Percentiles rank a stretch among this genome's conserved stretches.
Conservation (phyloP, 345 rosid genomes). For the Litchi chinensis region DNA sequence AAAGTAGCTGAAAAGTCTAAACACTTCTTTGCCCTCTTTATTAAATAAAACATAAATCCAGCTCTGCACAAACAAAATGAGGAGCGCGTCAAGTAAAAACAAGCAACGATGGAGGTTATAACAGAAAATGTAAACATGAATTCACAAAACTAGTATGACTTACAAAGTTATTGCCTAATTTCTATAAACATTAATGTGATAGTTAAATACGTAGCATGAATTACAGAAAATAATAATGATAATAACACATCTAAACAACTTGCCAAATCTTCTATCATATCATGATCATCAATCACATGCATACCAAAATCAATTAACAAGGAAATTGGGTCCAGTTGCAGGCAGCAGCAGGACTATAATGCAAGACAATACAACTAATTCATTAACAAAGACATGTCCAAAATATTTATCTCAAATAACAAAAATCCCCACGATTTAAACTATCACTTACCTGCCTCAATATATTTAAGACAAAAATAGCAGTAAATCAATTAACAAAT, state of each 20-base stretch:
- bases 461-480: not conserved
- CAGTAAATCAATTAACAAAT: not conserved
- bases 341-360: not conserved
- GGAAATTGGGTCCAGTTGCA: not conserved
- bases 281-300: not conserved
- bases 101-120: not conserved
- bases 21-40: conserved; percentile 93
- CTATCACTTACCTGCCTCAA: not conserved
- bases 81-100: conserved; percentile 1
- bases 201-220: not conserved
- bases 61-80: conserved; percentile 57
- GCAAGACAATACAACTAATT: not conserved
- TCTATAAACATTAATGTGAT: not conserved
- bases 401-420: too few species aligned
- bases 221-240: not conserved
- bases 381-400: not conserved
- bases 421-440: not conserved
- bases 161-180: not conserved
- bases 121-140: not conserved
- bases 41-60: conserved; percentile 72
- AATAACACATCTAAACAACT: too few species aligned
- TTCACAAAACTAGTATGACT: not conserved
- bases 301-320: not conserved
- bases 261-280: not conserved
- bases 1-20: conserved; percentile 89